Base-by-base conservation (phyloP, 768 basidiomycete species). In the Suillus discolor region DNA sequence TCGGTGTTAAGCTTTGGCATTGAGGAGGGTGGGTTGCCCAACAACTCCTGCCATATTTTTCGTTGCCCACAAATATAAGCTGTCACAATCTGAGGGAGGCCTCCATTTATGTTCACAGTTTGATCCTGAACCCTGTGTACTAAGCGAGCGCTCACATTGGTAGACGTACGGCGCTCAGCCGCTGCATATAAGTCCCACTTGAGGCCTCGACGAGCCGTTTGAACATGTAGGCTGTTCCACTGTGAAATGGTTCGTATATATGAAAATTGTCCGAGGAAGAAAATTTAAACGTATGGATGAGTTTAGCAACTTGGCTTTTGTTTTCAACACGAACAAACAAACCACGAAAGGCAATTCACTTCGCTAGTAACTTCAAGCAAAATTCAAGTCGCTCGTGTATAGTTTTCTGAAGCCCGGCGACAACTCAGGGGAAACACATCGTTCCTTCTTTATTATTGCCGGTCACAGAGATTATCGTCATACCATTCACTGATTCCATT, bases 11-110 rank as follows among this genome's bases (percentile, higher is more conserved):
- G n/a, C 20, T 38, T 25, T 49, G 18, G 25, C 38, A 31, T 25
- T 15, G 23, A 16, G 6, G 41, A 20, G 20, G 8, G 20, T 20
- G 16, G 23, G 25, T 54, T 20, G 25, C 41, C n/a, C 36, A 8
- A 11, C 36, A 11, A 9, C 9, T 11, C 11, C 8, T 54, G 62
- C 66, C 68, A 13, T 67, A 63, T 11, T 62, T 15, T 36, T n/a
- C 11, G 11, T 47, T n/a, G 20, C 15, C 45, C 20, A 20, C 11
- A 3, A 45, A n/a, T 41, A 41, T n/a, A 20, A 45, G 44, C 45
- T n/a, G 45, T 45, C 11, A n/a, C 45, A 45, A 11, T 45, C n/a
- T n/a, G n/a, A 45, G 45, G 4, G 20, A n/a, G 45, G 20, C 11
- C n/a, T 47, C 45, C n/a, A 47, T 23, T 47, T 23, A 16, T 2